phyloP scores from a whole-genome alignment of 352 stramenopile genomes.

The Globisporangium echinulatum region DNA sequence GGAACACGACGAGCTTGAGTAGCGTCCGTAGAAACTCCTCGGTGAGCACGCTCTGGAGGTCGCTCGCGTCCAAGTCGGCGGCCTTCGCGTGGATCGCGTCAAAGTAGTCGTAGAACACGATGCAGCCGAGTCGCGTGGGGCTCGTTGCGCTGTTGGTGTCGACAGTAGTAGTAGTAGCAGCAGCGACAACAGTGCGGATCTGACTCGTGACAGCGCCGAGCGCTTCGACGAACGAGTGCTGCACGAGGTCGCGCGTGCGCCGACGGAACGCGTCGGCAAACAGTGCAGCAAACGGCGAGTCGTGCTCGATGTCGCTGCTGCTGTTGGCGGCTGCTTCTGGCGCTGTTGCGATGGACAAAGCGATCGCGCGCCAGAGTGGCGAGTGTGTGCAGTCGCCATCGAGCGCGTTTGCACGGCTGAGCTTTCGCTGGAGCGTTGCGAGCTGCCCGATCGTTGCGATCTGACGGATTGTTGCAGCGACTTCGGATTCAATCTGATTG shows the following conservation, averaged over 20 bases:
- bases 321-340: background rate
- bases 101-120: slow-evolving; percentile 80
- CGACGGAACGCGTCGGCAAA: slow-evolving; percentile 61
- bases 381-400: slow-evolving; percentile 27
- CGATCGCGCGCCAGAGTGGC: slow-evolving; percentile 26
- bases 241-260: slow-evolving; percentile 60
- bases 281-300: slow-evolving; percentile 54
- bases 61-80: slow-evolving; percentile 51
- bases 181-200: slow-evolving; percentile 34
- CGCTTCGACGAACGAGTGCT: slow-evolving; percentile 71
- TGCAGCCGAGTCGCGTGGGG: slow-evolving; percentile 23
- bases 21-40: slow-evolving; percentile 75
- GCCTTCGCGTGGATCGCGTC: slow-evolving; percentile 64
- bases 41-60: slow-evolving; percentile 66
- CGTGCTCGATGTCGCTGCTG: background rate
- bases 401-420: slow-evolving; percentile 31
- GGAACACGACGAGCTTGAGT: slow-evolving; percentile 63
- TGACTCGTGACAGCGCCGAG: slow-evolving; percentile 62
- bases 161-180: slow-evolving; percentile 13
- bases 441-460: slow-evolving; percentile 57
- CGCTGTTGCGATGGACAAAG: background rate
- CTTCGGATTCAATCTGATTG: slow-evolving; percentile 33
- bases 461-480: slow-evolving; percentile 35
- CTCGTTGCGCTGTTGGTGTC: slow-evolving; percentile 11
- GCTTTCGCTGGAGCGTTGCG: slow-evolving; percentile 49